These are phyloP conservation scores for Wilcoxina mikolae DNA, from an alignment of 495 filamentous ascomycete genomes.

Conservation along the genomic window DNA sequence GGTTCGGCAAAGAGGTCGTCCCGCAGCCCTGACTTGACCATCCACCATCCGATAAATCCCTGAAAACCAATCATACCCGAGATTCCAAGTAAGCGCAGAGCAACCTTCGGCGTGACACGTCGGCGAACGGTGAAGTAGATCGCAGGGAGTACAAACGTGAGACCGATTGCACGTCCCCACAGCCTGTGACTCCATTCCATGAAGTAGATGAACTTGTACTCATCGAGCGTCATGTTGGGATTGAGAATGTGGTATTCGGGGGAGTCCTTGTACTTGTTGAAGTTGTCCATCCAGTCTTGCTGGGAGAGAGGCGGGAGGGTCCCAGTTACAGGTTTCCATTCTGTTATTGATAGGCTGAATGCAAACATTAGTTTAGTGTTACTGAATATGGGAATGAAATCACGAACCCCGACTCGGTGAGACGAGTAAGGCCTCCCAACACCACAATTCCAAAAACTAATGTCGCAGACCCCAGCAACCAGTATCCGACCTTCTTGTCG, in stretches of 20 bases:
- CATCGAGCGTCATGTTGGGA: slow-evolving; percentile 72
- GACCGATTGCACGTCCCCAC: slow-evolving; percentile 84
- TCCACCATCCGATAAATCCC: slow-evolving; percentile 96
- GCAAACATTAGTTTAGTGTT: background rate
- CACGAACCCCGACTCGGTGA: slow-evolving; percentile 87
- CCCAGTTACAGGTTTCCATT: slow-evolving; percentile 96
- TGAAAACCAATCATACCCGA: slow-evolving; percentile 84
- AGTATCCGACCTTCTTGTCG: slow-evolving; percentile 68
- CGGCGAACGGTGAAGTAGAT: slow-evolving; percentile 74
- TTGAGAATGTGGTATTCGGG: slow-evolving; percentile 87
- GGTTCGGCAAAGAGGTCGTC: slow-evolving; percentile 79
- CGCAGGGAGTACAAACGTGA: slow-evolving; percentile 77
- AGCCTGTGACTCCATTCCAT: slow-evolving; percentile 98
- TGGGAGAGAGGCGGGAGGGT: slow-evolving; percentile 66
- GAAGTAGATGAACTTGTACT: slow-evolving; percentile 97
- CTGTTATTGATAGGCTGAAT: slow-evolving; percentile 84
- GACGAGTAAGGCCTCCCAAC: slow-evolving; percentile 78
- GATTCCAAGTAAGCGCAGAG: slow-evolving; percentile 63
- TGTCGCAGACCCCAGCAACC: slow-evolving; percentile 77
- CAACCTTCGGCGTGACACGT: slow-evolving; percentile 64
- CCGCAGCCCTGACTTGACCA: slow-evolving; percentile 90
- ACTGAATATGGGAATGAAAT: background rate
- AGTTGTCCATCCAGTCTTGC: slow-evolving; percentile 77
- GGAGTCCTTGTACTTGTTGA: slow-evolving; percentile 74
- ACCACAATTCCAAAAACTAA: slow-evolving; percentile 94